Evolutionary conservation across 192 early-diverging fungal species (phyloP).

Genomic region (Podila minutissima): DNA sequence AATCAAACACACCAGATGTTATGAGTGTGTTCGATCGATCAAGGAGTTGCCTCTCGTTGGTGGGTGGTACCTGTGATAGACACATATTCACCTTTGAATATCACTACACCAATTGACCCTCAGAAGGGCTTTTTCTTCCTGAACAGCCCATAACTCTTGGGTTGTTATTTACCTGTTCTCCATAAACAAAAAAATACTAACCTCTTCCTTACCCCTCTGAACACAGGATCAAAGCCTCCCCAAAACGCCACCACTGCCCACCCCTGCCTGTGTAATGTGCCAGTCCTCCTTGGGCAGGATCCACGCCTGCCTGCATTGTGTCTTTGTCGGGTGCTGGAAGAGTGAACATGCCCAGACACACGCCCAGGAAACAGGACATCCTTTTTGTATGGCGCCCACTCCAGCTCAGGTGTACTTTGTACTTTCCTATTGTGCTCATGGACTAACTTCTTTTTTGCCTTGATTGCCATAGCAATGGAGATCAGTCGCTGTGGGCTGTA

Average conservation of each 20-base stretch:
- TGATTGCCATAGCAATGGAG: slow-evolving; percentile 72
- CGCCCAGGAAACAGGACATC: slow-evolving; percentile 58
- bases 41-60: not conserved
- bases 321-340: slow-evolving; percentile 82
- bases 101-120: too few species aligned
- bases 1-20: not conserved
- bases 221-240: slow-evolving; percentile 1
- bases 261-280: slow-evolving; percentile 66
- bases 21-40: not conserved
- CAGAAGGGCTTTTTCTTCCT: too few species aligned
- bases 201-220: not conserved
- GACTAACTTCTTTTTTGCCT: too few species aligned
- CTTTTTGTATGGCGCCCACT: slow-evolving; percentile 56
- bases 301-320: slow-evolving; percentile 88
- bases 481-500: slow-evolving; percentile 72
- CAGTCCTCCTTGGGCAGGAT: slow-evolving; percentile 68
- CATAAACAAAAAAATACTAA: not conserved
- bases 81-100: too few species aligned
- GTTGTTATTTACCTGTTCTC: too few species aligned
- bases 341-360: slow-evolving; percentile 65
- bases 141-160: too few species aligned
- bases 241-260: slow-evolving; percentile 55
- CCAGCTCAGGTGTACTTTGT: not conserved
- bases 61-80: too few species aligned
- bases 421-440: too few species aligned